These are phyloP conservation scores for Hemisphaericaspora lyxosophila DNA, from an alignment of 1,139 yeast genomes.

Conservation along the genomic window DNA sequence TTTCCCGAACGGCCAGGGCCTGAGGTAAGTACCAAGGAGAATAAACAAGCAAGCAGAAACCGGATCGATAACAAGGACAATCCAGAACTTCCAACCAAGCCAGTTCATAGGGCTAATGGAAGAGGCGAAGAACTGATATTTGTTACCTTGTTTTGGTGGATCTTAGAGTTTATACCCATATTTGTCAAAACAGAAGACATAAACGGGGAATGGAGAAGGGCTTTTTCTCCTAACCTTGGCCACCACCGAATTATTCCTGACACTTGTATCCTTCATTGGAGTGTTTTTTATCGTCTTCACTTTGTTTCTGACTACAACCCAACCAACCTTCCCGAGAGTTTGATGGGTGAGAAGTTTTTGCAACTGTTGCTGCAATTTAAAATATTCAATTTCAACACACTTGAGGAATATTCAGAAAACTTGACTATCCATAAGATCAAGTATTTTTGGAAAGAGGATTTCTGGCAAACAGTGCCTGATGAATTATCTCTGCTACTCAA, in stretches of 20 bases:
- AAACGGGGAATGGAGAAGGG: slow-evolving; percentile 47
- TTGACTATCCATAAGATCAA: slow-evolving; percentile 22
- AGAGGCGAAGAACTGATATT: slow-evolving; percentile 25
- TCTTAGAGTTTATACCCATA: slow-evolving; percentile 57
- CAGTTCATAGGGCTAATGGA: slow-evolving; percentile 30
- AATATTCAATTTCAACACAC: slow-evolving; percentile 10
- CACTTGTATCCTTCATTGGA: slow-evolving; percentile 57
- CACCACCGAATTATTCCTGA: slow-evolving; percentile 47
- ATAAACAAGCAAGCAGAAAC: no score
- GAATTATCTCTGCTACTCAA: slow-evolving; percentile 27
- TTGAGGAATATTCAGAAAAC: slow-evolving; percentile 14
- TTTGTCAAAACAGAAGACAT: slow-evolving; percentile 48
- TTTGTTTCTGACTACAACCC: slow-evolving; percentile 47
- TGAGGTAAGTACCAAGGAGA: no score
- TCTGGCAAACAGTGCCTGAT: slow-evolving; percentile 45
- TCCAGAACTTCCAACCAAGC: slow-evolving; percentile 10
- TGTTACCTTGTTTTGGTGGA: slow-evolving; percentile 52
- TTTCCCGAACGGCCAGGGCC: slow-evolving; percentile 4
- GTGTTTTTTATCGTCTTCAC: slow-evolving; percentile 55
- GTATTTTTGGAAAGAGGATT: slow-evolving; percentile 19
- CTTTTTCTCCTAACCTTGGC: slow-evolving; percentile 56
- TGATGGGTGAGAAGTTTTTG: slow-evolving; percentile 21
- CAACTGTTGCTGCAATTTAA: slow-evolving; percentile 21
- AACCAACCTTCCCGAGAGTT: slow-evolving; percentile 38
- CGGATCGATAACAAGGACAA: no score